Evolutionary conservation across 2,329 filamentous ascomycete species (phyloP), one percentile per base, ranked within the genome.

Genomic region (Claviceps sp.): DNA sequence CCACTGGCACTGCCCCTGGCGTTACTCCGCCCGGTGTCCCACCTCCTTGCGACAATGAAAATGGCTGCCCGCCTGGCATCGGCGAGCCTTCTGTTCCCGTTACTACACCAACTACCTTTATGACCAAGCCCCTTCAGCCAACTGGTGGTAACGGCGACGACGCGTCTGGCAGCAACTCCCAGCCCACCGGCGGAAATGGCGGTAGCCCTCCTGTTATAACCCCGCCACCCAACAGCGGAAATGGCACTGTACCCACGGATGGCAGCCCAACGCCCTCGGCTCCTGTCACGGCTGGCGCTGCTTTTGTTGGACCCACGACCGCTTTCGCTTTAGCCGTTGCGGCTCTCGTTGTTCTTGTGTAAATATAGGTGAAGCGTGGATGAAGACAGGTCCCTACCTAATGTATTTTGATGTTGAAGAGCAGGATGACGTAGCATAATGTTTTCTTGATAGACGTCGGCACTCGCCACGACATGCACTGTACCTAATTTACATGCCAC

Each of bases 311-410:
- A 9, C 52, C 52, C 2, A 26, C 41, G 37, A 37, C 20, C 18
- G 52, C 50, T 42, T 47, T 54, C 13, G 52, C 41, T 11, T 37
- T 54, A 20, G 50, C 41, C 2, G 9, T 54, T 6, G 52, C 46
- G 14, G 52, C 50, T 8, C 52, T 54, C 13, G 22, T 54, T 16
- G 37, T 30, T 18, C 37, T 50, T 18, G 18, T 54, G 34, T 54
- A 48, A 38, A 47, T 16, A 18, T 1, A 18, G 16, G 18, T 11
- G 2, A 16, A 8, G 2, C 16, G 20, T 30, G 8, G 7, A 40
- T 8, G 48, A 43, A 24, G 14, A 40, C 5, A 8, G 14, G 7
- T 26, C 7, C 2, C 26, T 8, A 43, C 4, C 4, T 16, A n/a
- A 46, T 47, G 18, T 45, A 8, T 30, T 45, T 45, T 30, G 13